Conservation (phyloP, 2,329 filamentous ascomycete species). For the Fusarium sp. region DNA sequence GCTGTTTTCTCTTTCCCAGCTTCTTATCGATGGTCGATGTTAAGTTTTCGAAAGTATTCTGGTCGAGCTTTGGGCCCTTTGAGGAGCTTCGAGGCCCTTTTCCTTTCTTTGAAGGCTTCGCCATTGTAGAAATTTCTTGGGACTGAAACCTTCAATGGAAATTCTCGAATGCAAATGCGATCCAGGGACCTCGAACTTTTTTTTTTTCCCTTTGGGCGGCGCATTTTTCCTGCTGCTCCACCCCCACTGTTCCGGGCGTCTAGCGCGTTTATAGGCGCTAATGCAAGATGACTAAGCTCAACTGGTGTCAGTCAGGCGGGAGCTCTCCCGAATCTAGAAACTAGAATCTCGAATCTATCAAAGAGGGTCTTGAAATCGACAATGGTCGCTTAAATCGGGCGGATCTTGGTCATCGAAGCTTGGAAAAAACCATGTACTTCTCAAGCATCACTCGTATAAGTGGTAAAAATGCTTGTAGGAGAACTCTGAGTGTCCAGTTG, state of each 20-base stretch:
- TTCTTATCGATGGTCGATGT: constrained; percentile 68
- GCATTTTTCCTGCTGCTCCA: constrained; percentile 35
- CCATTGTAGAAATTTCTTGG: constrained; percentile 41
- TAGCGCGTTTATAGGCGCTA: constrained; percentile 35
- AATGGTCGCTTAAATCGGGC: constrained; percentile 2
- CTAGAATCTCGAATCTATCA: constrained; percentile 9
- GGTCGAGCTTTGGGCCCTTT: constrained; percentile 55
- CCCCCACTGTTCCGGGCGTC: constrained; percentile 31
- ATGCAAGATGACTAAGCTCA: constrained; percentile 16
- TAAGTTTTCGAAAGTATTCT: constrained; percentile 62
- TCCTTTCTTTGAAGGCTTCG: constrained; percentile 53
- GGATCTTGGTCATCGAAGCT: not conserved
- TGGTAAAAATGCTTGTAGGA: constrained; percentile 15
- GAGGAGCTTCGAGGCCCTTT: constrained; percentile 46
- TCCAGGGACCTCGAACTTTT: constrained; percentile 39
- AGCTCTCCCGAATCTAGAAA: constrained; percentile 4
- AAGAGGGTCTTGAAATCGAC: not conserved
- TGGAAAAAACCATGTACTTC: constrained; percentile 27
- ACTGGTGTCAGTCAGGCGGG: constrained; percentile 4
- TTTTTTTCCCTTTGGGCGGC: constrained; percentile 31
- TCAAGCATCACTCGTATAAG: constrained; percentile 26
- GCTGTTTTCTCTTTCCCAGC: constrained; percentile 60
- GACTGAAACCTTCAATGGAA: constrained; percentile 35
- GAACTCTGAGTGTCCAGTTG: constrained; percentile 16
- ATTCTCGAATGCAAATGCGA: constrained; percentile 28